Percentiles rank a stretch among this genome's conserved stretches.
Evolutionary conservation across 306 rosid genomes (phyloP).

Genomic region (Albizia julibrissin): DNA sequence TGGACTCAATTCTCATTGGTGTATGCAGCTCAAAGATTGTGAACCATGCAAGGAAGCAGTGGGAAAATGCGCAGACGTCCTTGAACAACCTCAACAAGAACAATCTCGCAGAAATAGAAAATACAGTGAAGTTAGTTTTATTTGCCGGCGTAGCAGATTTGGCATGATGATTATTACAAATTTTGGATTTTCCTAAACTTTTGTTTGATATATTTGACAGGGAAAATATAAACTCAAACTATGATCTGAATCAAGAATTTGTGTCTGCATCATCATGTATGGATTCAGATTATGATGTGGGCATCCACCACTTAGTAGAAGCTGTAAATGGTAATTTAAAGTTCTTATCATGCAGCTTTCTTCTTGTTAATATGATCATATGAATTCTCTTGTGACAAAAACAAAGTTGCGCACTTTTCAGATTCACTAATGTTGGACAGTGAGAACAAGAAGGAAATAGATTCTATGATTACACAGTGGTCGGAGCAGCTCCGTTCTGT

Average conservation of each 20-base stretch:
- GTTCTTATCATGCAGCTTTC: background rate
- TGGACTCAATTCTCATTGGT: conserved; percentile 22
- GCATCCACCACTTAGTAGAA: conserved; percentile 44
- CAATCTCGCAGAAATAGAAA: conserved; percentile 53
- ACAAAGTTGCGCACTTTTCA: conserved; percentile 23
- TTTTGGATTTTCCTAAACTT: conserved; percentile 4
- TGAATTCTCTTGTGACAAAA: background rate
- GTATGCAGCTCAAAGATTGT: conserved; percentile 70
- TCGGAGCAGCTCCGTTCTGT: conserved; percentile 57
- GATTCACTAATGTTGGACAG: conserved; percentile 64
- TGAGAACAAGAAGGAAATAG: conserved; percentile 68
- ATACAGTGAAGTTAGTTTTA: conserved; percentile 64
- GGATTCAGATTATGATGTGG: conserved; percentile 55
- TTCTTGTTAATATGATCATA: background rate
- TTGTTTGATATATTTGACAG: conserved; percentile 44
- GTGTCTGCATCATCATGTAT: conserved; percentile 47
- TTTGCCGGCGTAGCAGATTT: background rate
- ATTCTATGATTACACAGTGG: conserved; percentile 51
- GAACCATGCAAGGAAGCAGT: conserved; percentile 54
- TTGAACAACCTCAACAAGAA: conserved; percentile 48
- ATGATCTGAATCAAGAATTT: conserved; percentile 51
- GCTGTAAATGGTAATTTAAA: conserved; percentile 66
- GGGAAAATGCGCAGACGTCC: conserved; percentile 62
- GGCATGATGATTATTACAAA: background rate
- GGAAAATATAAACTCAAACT: conserved; percentile 48